Evolutionary conservation across 2,329 filamentous ascomycete species (phyloP), one percentile per base, ranked within the genome.

Genomic region (Botryosphaeria agaves): DNA sequence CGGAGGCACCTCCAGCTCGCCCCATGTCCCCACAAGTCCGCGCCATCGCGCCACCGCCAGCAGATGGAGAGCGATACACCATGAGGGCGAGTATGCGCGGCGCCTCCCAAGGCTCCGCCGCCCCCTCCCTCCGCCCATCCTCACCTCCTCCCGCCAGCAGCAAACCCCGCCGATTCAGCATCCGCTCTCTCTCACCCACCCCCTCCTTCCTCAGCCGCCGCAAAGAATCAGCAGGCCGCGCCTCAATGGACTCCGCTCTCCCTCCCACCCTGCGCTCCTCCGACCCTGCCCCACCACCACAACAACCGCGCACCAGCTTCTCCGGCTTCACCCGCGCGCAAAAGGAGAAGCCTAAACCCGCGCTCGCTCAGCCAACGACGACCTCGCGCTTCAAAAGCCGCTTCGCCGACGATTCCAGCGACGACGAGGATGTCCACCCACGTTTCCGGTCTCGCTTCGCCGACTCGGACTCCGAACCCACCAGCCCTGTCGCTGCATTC

Each of bases 31-130:
- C n/a, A n/a, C n/a, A n/a, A n/a, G n/a, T n/a, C n/a, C n/a, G n/a
- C n/a, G n/a, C n/a, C n/a, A n/a, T n/a, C n/a, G n/a, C n/a, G n/a
- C n/a, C n/a, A n/a, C n/a, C n/a, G n/a, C n/a, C n/a, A n/a, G n/a
- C n/a, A 43, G 1, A 32, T 37, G 3, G 53, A 53, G 57, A 58
- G 3, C 45, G 53, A 15, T 66, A 72, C 31, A 65, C 59, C 1
- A 81, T 92, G 61, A 74, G 75, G 34, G 66, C 62, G 30, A 82
- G 79, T 2, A 80, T 93, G 79, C 68, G 84, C 35, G 47, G 53
- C 16, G 47, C 58, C 14, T 49, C 55, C 6, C 49, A 52, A 29
- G n/a, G n/a, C n/a, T n/a, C n/a, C n/a, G n/a, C n/a, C n/a, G n/a
- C n/a, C n/a, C n/a, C n/a, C n/a, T n/a, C n/a, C n/a, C 47, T 49